Evolutionary conservation across 208 protist species (phyloP).

Genomic region (Acanthamoeba quina): DNA sequence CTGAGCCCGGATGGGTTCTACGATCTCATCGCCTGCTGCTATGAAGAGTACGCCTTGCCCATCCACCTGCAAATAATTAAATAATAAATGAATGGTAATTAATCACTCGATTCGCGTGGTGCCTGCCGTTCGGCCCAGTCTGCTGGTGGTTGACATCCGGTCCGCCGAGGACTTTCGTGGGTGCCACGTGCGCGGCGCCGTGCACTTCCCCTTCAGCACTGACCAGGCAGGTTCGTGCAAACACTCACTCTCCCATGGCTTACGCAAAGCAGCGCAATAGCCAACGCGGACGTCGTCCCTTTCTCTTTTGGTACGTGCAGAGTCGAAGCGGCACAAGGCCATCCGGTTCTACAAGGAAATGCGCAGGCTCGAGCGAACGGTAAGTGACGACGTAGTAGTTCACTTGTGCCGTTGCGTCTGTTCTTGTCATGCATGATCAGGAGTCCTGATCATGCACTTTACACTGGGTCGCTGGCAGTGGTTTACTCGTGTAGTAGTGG

Average conservation of each 20-base stretch:
- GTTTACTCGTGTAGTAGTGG: neutral
- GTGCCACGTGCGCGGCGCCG: slow-evolving; percentile 12
- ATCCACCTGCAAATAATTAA: neutral
- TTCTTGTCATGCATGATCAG: too few species aligned
- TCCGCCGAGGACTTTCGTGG: neutral
- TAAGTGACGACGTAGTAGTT: neutral
- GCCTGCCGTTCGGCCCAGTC: neutral
- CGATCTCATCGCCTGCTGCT: slow-evolving; percentile 16
- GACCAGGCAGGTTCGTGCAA: neutral
- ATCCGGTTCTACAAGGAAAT: slow-evolving; percentile 42
- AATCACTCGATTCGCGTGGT: neutral
- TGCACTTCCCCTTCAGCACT: neutral
- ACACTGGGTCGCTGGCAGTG: neutral
- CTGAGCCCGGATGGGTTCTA: neutral
- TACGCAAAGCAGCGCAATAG: neutral
- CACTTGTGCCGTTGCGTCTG: neutral
- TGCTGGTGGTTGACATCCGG: slow-evolving; percentile 8
- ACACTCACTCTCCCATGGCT: neutral
- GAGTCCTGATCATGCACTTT: neutral
- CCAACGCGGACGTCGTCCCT: neutral
- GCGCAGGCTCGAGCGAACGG: slow-evolving; percentile 16
- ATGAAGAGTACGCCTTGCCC: neutral
- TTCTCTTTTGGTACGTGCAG: neutral
- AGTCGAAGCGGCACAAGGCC: slow-evolving; percentile 10
- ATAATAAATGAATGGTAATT: neutral